These are phyloP conservation scores for Macrophomina phaseolina DNA, from an alignment of 2,329 filamentous ascomycete species.

Conservation along the genomic window DNA sequence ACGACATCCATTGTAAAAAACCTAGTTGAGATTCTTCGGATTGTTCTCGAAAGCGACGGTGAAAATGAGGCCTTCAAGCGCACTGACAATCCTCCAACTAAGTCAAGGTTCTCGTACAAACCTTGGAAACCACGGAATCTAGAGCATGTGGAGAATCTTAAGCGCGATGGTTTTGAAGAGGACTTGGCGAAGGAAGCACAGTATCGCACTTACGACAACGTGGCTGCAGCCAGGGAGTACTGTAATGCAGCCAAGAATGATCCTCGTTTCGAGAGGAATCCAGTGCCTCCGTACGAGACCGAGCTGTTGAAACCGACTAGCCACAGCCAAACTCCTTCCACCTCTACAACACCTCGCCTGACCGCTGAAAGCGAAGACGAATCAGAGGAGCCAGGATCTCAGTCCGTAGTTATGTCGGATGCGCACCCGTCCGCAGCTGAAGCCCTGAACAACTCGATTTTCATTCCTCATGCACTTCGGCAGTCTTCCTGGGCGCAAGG, in stretches of 20 bases:
- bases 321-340: conserved; percentile 30
- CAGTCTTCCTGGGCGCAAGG: conserved; percentile 8
- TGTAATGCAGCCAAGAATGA: conserved; percentile 68
- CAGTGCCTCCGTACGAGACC: conserved; percentile 62
- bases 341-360: conserved; percentile 17
- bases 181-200: conserved; percentile 78
- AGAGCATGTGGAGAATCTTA: conserved; percentile 52
- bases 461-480: conserved; percentile 14
- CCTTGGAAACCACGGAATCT: conserved; percentile 58
- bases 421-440: conserved; percentile 22
- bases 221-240: conserved; percentile 71
- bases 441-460: not conserved
- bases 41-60: conserved; percentile 75
- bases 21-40: conserved; percentile 82
- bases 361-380: conserved; percentile 28
- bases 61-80: conserved; percentile 71
- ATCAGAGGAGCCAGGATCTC: conserved; percentile 38
- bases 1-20: conserved; percentile 77
- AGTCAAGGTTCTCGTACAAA: conserved; percentile 54
- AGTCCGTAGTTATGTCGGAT: conserved; percentile 50
- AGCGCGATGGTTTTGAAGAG: conserved; percentile 55
- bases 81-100: conserved; percentile 62
- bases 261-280: conserved; percentile 66
- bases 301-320: conserved; percentile 32
- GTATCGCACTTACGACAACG: conserved; percentile 77